phyloP scores from a whole-genome alignment of 345 rosid species.

The Sonneratia caseolaris region DNA sequence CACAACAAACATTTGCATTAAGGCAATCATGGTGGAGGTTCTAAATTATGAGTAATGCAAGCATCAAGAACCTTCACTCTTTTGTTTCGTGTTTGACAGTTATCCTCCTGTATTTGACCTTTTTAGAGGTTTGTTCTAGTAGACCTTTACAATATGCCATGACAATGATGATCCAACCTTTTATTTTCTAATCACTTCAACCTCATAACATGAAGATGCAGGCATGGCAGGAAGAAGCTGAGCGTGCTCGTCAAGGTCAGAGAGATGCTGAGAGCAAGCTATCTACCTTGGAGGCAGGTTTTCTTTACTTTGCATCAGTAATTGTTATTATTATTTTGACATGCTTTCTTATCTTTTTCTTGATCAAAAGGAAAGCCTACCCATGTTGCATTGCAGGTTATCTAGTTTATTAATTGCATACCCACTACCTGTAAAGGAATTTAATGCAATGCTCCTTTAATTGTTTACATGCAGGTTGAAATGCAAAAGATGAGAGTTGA shows the following conservation, averaged over 20 bases:
- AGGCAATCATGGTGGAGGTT: background rate
- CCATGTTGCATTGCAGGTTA: background rate
- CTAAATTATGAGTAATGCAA: background rate
- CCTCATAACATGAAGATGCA: slow-evolving; percentile 42
- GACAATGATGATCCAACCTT: background rate
- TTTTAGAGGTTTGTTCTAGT: background rate
- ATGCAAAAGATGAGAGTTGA: slow-evolving; percentile 92
- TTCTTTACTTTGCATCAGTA: slow-evolving; percentile 2
- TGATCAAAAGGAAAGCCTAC: background rate
- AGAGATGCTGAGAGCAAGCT: slow-evolving; percentile 94
- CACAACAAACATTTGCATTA: background rate
- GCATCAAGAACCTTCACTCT: background rate
- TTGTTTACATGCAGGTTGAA: slow-evolving; percentile 61
- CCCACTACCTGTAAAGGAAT: background rate
- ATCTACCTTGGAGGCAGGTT: slow-evolving; percentile 70
- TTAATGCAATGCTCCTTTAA: background rate
- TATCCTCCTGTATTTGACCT: background rate
- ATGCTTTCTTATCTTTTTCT: background rate
- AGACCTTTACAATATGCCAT: background rate
- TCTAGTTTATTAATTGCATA: background rate
- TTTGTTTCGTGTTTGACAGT: background rate
- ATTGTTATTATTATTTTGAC: background rate
- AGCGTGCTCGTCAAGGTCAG: slow-evolving; percentile 91
- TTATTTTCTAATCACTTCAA: slow-evolving; percentile 5
- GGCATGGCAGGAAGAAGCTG: slow-evolving; percentile 95